phyloP scores from a whole-genome alignment of 495 filamentous ascomycete species.

The Xylaria bambusicola region DNA sequence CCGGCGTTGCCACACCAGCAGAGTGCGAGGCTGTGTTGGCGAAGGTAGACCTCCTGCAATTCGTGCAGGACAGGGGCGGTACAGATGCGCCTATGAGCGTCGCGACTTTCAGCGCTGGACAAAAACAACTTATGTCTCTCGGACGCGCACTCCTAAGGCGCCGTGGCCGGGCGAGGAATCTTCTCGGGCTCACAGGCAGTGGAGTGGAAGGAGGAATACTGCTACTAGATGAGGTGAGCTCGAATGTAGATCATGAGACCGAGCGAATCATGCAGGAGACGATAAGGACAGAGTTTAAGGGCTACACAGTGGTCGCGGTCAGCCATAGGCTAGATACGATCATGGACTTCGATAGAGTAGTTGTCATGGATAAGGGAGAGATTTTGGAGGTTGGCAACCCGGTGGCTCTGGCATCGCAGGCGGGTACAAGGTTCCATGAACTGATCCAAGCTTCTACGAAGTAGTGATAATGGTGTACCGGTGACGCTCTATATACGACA shows the following conservation, averaged over 20 bases:
- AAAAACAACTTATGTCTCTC: constrained; percentile 67
- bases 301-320: constrained; percentile 25
- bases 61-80: constrained; percentile 52
- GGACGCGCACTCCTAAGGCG: constrained; percentile 59
- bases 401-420: not conserved
- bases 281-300: constrained; percentile 21
- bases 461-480: no score
- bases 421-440: constrained; percentile 8
- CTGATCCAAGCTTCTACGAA: not conserved
- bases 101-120: constrained; percentile 59
- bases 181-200: constrained; percentile 18
- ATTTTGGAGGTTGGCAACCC: constrained; percentile 24
- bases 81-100: constrained; percentile 54
- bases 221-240: constrained; percentile 27
- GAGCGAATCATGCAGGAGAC: constrained; percentile 18
- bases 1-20: constrained; percentile 30
- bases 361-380: constrained; percentile 30
- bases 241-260: constrained; percentile 26
- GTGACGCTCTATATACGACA: no score
- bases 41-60: constrained; percentile 49
- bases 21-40: constrained; percentile 51
- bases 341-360: constrained; percentile 26
- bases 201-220: constrained; percentile 23
- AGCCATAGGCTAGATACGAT: constrained; percentile 26
- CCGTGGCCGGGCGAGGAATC: constrained; percentile 22